Evolutionary conservation across 2,329 filamentous ascomycete genomes (phyloP).

Genomic region (Intubia oerlemansii): DNA sequence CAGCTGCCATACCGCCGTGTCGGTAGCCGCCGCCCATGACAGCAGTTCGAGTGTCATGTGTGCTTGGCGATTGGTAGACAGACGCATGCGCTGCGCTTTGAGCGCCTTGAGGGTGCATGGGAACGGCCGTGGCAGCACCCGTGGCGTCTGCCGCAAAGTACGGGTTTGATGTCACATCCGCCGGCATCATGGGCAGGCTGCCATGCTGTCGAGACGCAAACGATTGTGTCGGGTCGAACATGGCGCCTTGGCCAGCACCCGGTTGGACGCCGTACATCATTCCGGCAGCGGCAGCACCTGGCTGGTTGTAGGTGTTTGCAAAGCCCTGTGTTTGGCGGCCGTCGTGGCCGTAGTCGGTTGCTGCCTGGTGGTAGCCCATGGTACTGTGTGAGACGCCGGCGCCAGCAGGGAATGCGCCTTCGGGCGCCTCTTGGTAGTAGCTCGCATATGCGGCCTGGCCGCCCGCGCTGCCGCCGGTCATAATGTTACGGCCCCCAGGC

Average conservation of each 20-base stretch:
- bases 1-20: slow-evolving; percentile 22
- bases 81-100: slow-evolving; percentile 26
- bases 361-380: slow-evolving; percentile 34
- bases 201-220: slow-evolving; percentile 59
- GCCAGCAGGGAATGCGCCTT: slow-evolving; percentile 25
- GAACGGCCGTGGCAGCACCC: slow-evolving; percentile 29
- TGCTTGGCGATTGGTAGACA: slow-evolving; percentile 49
- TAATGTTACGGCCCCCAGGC: background rate
- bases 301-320: slow-evolving; percentile 34
- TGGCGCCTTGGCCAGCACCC: slow-evolving; percentile 30
- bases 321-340: slow-evolving; percentile 35
- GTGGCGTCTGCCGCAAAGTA: slow-evolving; percentile 54
- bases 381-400: slow-evolving; percentile 33
- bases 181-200: slow-evolving; percentile 53
- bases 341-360: slow-evolving; percentile 38
- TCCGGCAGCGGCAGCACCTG: too few relatives aligned
- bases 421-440: slow-evolving; percentile 33
- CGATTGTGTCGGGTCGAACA: slow-evolving; percentile 58
- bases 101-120: slow-evolving; percentile 26
- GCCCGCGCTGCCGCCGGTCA: slow-evolving; percentile 27
- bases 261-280: slow-evolving; percentile 67
- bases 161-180: slow-evolving; percentile 43
- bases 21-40: slow-evolving; percentile 32
- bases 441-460: slow-evolving; percentile 33
- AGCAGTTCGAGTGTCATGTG: slow-evolving; percentile 26